Base-by-base conservation (phyloP, 768 basidiomycete species). In the Kwoniella dendrophila region DNA sequence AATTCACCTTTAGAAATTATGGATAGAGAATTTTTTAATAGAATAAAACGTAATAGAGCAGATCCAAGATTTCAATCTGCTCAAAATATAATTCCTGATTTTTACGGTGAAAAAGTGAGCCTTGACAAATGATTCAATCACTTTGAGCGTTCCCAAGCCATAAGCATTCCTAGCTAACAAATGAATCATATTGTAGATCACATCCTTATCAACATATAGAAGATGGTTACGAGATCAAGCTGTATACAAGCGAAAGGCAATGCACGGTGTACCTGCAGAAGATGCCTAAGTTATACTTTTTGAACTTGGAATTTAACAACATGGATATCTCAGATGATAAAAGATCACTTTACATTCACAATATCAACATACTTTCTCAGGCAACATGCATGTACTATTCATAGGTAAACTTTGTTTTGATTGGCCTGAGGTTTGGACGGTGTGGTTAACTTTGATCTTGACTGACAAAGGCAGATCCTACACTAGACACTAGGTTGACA, bases 161-260 rank as follows among this genome's bases (percentile, higher is more conserved):
- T n/a, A n/a, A n/a, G n/a, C n/a, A 52, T 52, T 52, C 34, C 16
- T 26, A 24, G 36, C 51, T 52, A n/a, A 52, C 26, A n/a, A 26
- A 12, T 11, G 0, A 30, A 4, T 29, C 16, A 10, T 54, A 5
- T 38, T 18, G 16, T 54, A 81, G 73, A 77, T 81, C 62, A 71
- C 74, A 1, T 77, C 75, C 18, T 64, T 78, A 2, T 58, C 70
- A 27, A 70, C 74, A 0, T 80, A 80, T 60, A 62, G 79, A 45
- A 61, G 78, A 49, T 80, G 79, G 79, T 64, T 80, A 14, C 57
- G 79, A 49, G 79, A 80, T 69, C 79, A 80, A 61, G 74, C 76
- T 33, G 76, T 74, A 8, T 79, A 79, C 59, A 73, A 69, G 63
- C 62, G 78, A n/a, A 79, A 79, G 59, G 78, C 78, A 7, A 62